Evolutionary conservation across 2,329 filamentous ascomycete species (phyloP).

Genomic region (Botrytis aclada): DNA sequence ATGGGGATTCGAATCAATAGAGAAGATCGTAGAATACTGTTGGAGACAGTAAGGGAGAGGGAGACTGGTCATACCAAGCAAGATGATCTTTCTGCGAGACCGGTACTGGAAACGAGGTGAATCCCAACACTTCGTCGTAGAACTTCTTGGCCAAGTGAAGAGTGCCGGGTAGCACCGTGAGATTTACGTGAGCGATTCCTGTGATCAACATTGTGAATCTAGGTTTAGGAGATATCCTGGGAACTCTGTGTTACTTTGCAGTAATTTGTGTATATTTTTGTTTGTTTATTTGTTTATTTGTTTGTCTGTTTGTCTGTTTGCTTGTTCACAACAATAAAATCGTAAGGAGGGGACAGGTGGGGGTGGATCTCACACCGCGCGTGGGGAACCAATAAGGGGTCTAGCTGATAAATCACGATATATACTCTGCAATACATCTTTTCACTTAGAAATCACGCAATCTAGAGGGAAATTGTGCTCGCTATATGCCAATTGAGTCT

Average conservation of each 20-base stretch:
- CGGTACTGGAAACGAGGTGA: conserved; percentile 52
- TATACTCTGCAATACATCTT: neutral
- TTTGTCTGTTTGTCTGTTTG: neutral
- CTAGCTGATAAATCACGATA: neutral
- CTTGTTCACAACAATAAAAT: neutral
- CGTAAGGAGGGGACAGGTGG: neutral
- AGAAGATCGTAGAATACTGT: neutral
- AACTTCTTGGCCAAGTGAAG: conserved; percentile 51
- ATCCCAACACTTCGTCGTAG: conserved; percentile 54
- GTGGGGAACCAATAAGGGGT: neutral
- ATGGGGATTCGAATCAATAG: neutral
- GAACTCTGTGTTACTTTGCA: neutral
- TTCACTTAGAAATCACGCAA: neutral
- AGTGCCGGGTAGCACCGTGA: conserved; percentile 53
- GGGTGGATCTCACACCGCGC: neutral
- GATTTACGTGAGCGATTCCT: conserved; percentile 56
- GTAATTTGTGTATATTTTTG: neutral
- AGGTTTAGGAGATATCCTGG: neutral
- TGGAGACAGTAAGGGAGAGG: neutral
- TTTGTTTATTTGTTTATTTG: neutral
- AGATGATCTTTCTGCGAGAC: conserved; percentile 48
- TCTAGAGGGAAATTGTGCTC: neutral
- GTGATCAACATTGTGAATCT: conserved; percentile 40
- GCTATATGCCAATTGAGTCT: neutral
- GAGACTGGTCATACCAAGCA: conserved; percentile 47